phyloP scores from a whole-genome alignment of 2,329 filamentous ascomycete species.

The Chaetomium strumarium region DNA sequence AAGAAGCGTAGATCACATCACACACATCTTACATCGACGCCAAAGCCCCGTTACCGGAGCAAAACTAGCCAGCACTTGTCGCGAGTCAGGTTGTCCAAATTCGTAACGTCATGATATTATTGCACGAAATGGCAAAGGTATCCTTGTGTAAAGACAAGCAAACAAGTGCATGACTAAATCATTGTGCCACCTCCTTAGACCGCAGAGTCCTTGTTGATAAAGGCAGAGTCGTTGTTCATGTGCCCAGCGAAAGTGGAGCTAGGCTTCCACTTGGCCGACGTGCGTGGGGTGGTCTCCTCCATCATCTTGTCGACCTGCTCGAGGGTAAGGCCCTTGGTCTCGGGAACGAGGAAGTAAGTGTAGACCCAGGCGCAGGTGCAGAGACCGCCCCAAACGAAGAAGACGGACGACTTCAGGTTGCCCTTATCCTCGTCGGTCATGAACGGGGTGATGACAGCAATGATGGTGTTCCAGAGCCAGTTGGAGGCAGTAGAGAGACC shows the following conservation, averaged over 20 bases:
- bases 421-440: constrained; percentile 55
- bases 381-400: constrained; percentile 69
- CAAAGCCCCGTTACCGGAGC: not conserved
- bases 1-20: constrained; percentile 4
- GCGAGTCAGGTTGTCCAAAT: constrained; percentile 4
- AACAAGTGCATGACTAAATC: not conserved
- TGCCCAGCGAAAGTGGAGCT: constrained; percentile 58
- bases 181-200: constrained; percentile 5
- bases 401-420: constrained; percentile 63
- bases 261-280: constrained; percentile 70
- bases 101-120: not conserved
- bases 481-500: constrained; percentile 82
- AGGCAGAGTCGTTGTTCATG: constrained; percentile 3
- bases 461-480: constrained; percentile 82
- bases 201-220: constrained; percentile 9
- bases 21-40: not conserved
- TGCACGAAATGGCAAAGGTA: not conserved
- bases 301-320: constrained; percentile 85
- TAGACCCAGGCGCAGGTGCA: constrained; percentile 57
- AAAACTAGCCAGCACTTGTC: constrained; percentile 2
- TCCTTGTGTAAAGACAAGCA: not conserved
- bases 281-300: constrained; percentile 75
- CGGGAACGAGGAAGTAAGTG: constrained; percentile 67
- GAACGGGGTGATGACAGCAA: constrained; percentile 68
- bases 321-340: constrained; percentile 70